phyloP scores from a whole-genome alignment of 805 yeast genomes.

The Kodamaea leandrae region DNA sequence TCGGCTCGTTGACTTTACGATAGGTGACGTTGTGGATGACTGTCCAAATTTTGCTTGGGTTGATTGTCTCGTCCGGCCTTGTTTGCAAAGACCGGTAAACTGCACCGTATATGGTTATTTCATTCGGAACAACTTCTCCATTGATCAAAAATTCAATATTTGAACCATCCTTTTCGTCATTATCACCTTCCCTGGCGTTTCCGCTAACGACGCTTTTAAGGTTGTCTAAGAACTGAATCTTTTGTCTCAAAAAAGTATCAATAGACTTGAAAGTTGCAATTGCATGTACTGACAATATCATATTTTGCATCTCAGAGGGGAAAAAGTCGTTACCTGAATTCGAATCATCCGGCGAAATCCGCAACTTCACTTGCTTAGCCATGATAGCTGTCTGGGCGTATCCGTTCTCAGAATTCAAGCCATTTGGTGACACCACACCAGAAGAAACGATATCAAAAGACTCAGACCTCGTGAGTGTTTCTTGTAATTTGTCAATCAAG shows the following conservation, averaged over 20 bases:
- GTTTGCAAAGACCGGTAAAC: constrained; percentile 50
- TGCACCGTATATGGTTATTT: constrained; percentile 76
- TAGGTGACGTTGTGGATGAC: constrained; percentile 52
- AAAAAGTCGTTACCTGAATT: constrained; percentile 11
- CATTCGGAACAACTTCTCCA: constrained; percentile 57
- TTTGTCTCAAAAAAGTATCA: constrained; percentile 44
- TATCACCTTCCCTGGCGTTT: constrained; percentile 13
- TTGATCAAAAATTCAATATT: constrained; percentile 56
- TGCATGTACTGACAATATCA: constrained; percentile 54
- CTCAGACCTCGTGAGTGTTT: constrained; percentile 70
- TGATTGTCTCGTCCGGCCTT: constrained; percentile 37
- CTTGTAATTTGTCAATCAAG: constrained; percentile 63
- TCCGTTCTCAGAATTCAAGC: constrained; percentile 10
- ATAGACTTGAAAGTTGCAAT: constrained; percentile 58
- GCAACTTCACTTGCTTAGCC: constrained; percentile 68
- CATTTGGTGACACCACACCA: constrained; percentile 26
- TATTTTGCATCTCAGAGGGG: constrained; percentile 24
- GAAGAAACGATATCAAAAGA: constrained; percentile 60
- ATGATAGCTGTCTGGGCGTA: constrained; percentile 52
- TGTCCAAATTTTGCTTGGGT: constrained; percentile 56
- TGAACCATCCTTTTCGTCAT: constrained; percentile 13
- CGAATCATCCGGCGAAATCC: constrained; percentile 32
- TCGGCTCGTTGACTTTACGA: constrained; percentile 23
- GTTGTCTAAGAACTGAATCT: constrained; percentile 33
- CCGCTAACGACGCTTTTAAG: constrained; percentile 7